These are phyloP conservation scores for Cladophialophora carrionii DNA, from an alignment of 2,329 filamentous ascomycete genomes.

Conservation along the genomic window DNA sequence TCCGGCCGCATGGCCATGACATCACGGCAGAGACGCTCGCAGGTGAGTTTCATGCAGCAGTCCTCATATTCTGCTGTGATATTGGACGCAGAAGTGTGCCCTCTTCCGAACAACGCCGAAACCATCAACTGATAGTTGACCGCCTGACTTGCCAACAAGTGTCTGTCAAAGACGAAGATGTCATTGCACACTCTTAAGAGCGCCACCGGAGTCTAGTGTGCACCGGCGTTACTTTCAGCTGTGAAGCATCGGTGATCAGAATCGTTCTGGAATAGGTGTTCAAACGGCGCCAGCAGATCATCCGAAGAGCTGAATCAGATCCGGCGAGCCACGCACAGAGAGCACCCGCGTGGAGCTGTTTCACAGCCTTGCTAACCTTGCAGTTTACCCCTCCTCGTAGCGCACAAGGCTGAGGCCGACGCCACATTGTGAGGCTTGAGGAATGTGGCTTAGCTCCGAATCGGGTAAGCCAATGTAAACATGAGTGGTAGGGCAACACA, in stretches of 20 bases:
- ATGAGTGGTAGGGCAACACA: background rate
- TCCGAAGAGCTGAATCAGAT: background rate
- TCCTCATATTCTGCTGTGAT: background rate
- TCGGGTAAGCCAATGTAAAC: background rate
- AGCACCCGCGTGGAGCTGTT: background rate
- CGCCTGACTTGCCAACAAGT: background rate
- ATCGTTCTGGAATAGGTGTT: background rate
- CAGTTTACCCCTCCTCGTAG: background rate
- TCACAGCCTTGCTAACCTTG: background rate
- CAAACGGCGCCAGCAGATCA: background rate
- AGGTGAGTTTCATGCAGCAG: background rate
- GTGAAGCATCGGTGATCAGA: background rate
- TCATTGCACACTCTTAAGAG: constrained; percentile 1
- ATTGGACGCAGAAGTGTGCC: background rate
- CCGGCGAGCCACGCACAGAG: background rate
- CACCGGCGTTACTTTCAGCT: background rate
- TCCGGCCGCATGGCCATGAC: constrained; percentile 7
- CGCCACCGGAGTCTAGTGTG: background rate
- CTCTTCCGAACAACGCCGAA: constrained; percentile 4
- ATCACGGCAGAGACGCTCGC: background rate
- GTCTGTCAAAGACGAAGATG: background rate
- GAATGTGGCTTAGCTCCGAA: background rate
- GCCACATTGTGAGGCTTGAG: background rate
- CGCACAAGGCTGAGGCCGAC: background rate
- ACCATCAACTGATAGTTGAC: background rate